These are phyloP conservation scores for Celoporthe dispersa DNA, from an alignment of 2,329 filamentous ascomycete species.

Conservation along the genomic window DNA sequence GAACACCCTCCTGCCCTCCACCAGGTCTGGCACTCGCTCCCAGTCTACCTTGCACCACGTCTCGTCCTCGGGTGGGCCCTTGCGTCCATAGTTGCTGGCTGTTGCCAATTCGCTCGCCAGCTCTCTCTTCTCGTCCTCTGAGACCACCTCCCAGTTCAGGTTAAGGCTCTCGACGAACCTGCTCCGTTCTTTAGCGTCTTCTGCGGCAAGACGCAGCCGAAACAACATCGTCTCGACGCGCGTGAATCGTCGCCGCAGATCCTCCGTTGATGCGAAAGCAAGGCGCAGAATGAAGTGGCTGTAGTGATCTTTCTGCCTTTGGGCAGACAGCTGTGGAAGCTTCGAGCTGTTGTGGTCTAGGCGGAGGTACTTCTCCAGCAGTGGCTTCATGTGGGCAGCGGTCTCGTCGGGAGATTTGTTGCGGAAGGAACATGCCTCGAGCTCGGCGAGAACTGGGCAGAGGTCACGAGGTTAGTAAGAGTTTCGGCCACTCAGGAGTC, in stretches of 20 bases:
- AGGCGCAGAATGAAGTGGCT: slow-evolving; percentile 95
- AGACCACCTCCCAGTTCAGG: slow-evolving; percentile 83
- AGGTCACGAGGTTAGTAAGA: slow-evolving; percentile 30
- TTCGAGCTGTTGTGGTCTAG: slow-evolving; percentile 75
- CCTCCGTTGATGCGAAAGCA: slow-evolving; percentile 89
- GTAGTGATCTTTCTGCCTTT: slow-evolving; percentile 95
- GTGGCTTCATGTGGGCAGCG: slow-evolving; percentile 77
- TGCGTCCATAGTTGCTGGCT: slow-evolving; percentile 44
- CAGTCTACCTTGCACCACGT: slow-evolving; percentile 97
- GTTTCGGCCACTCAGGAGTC: not conserved
- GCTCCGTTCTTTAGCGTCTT: slow-evolving; percentile 72
- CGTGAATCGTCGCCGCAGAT: slow-evolving; percentile 83
- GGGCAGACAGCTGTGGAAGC: slow-evolving; percentile 62
- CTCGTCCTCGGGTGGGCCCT: slow-evolving; percentile 66
- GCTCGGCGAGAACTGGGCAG: slow-evolving; percentile 73
- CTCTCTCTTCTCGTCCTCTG: slow-evolving; percentile 74
- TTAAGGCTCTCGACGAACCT: slow-evolving; percentile 78
- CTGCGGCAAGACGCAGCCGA: slow-evolving; percentile 76
- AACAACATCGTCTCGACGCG: slow-evolving; percentile 91
- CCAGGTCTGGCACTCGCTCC: slow-evolving; percentile 87
- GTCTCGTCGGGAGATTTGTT: slow-evolving; percentile 87
- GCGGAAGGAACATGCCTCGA: slow-evolving; percentile 94
- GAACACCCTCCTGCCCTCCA: slow-evolving; percentile 79
- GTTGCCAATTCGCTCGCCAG: slow-evolving; percentile 66
- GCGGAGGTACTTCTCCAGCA: slow-evolving; percentile 85